Conservation (phyloP, 768 basidiomycete genomes). For the Tylopilus intermedius region DNA sequence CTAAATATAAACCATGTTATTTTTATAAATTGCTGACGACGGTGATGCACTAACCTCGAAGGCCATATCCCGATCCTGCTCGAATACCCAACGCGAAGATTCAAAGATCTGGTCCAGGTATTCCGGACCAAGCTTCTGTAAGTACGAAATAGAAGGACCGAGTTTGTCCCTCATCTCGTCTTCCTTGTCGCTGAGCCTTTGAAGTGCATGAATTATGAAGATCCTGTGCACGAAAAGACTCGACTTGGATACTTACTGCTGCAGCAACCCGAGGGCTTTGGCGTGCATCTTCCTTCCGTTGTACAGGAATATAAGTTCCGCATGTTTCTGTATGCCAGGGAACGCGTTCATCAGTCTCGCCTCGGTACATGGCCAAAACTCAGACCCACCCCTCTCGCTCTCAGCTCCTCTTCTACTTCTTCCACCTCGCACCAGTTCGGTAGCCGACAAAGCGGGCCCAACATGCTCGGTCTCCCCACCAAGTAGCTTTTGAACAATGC, state of each 20-base stretch:
- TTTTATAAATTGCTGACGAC: not conserved
- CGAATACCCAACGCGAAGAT: conserved; percentile 81
- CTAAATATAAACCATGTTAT: conserved; percentile 34
- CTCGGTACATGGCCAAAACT: not conserved
- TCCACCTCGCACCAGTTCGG: conserved; percentile 97
- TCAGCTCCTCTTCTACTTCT: conserved; percentile 85
- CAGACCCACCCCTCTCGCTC: conserved; percentile 62
- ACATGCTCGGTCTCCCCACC: conserved; percentile 69
- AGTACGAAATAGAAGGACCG: conserved; percentile 77
- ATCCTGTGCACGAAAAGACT: not conserved
- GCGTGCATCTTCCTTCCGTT: conserved; percentile 94
- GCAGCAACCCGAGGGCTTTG: conserved; percentile 79
- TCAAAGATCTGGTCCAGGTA: conserved; percentile 79
- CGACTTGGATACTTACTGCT: conserved; percentile 52
- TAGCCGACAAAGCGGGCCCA: conserved; percentile 84
- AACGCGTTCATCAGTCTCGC: not conserved
- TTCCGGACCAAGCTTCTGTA: conserved; percentile 85
- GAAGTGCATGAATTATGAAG: not conserved
- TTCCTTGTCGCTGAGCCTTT: conserved; percentile 77
- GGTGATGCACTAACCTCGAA: conserved; percentile 53
- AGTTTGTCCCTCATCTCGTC: conserved; percentile 75
- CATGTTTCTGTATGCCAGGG: conserved; percentile 62
- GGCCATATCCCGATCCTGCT: conserved; percentile 63
- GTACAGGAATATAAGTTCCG: conserved; percentile 87
- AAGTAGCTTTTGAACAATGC: conserved; percentile 92